phyloP scores from a whole-genome alignment of 176 grass and related monocot genomes.

The Musa beccarii region DNA sequence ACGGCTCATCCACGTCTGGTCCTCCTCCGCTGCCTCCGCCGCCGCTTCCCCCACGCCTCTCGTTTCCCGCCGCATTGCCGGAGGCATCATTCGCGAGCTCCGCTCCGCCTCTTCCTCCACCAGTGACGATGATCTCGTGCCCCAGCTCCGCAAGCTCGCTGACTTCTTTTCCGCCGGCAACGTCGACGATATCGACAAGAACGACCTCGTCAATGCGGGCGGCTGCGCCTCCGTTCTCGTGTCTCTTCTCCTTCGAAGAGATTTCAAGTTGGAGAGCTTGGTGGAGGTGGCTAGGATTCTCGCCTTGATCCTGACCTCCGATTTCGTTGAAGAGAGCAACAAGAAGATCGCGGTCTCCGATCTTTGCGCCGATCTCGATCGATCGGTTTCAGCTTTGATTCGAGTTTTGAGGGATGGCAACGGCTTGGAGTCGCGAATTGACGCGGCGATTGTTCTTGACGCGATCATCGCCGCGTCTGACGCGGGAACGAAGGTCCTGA shows the following conservation, averaged over 20 bases:
- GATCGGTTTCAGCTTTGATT: constrained; percentile 31
- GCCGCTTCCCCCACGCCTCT: not conserved
- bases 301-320: constrained; percentile 33
- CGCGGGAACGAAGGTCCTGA: constrained; percentile 15
- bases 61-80: not conserved
- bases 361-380: constrained; percentile 27
- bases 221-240: constrained; percentile 39
- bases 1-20: not conserved
- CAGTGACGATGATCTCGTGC: not conserved
- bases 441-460: constrained; percentile 43
- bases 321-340: constrained; percentile 43
- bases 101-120: not conserved
- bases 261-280: not conserved
- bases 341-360: constrained; percentile 38
- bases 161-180: constrained; percentile 62
- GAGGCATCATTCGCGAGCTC: not conserved
- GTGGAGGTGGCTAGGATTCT: constrained; percentile 51
- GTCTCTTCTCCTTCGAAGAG: constrained; percentile 29
- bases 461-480: constrained; percentile 32
- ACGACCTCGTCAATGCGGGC: constrained; percentile 44
- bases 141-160: constrained; percentile 38
- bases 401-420: constrained; percentile 37
- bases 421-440: constrained; percentile 36
- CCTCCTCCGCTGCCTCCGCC: not conserved
- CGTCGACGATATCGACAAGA: constrained; percentile 76